These are phyloP conservation scores for Areca catechu DNA, from an alignment of 176 grass and related monocot genomes.

Conservation along the genomic window DNA sequence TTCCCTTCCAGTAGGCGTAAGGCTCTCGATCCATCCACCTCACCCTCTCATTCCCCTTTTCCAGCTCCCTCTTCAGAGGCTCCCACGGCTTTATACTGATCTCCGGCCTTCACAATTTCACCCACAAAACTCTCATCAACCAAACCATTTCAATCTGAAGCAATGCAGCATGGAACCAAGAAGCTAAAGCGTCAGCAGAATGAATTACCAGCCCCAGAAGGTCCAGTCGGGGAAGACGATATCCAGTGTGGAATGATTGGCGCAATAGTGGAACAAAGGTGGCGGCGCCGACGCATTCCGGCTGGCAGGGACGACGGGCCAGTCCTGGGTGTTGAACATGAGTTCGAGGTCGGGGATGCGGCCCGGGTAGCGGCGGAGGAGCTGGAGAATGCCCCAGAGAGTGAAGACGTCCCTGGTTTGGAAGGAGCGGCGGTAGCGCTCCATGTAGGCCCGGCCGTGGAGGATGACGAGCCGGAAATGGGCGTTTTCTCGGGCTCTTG, in stretches of 20 bases:
- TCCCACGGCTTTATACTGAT: constrained; percentile 91
- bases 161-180: too few relatives aligned
- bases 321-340: constrained; percentile 86
- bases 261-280: constrained; percentile 65
- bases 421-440: constrained; percentile 42
- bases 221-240: constrained; percentile 94
- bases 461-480: constrained; percentile 65
- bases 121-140: background rate
- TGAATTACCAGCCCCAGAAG: constrained; percentile 93
- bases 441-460: constrained; percentile 36
- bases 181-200: background rate
- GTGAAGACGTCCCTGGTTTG: constrained; percentile 77
- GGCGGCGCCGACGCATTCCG: constrained; percentile 32
- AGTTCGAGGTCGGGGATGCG: constrained; percentile 83
- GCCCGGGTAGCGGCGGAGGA: constrained; percentile 64
- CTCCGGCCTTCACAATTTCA: constrained; percentile 50
- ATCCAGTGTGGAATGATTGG: constrained; percentile 50
- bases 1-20: constrained; percentile 95
- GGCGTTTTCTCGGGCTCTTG: constrained; percentile 41
- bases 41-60: constrained; percentile 37
- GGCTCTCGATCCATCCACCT: constrained; percentile 58
- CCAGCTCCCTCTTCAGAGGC: constrained; percentile 32
- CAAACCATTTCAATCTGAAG: too few relatives aligned
- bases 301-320: constrained; percentile 42
- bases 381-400: constrained; percentile 79